Evolutionary conservation across 2,329 filamentous ascomycete species (phyloP), one percentile per base, ranked within the genome.

Genomic region (Lasiodiplodia hormozganensis): DNA sequence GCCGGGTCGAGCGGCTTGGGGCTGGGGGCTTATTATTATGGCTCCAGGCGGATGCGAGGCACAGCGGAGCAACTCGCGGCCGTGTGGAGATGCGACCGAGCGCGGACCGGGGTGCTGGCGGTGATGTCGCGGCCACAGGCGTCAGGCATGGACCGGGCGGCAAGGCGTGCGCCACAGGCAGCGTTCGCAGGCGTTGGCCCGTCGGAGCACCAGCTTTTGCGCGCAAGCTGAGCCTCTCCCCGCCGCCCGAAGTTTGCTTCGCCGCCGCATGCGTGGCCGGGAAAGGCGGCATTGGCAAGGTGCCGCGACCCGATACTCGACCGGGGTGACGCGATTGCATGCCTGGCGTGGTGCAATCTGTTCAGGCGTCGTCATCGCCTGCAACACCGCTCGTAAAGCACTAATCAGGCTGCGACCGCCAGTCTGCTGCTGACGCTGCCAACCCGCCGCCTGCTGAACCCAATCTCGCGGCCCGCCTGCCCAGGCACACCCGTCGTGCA

Each of bases 251-350:
- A 34, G 31, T 8, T 34, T 34, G 31, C 31, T 10, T 34, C 31
- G 31, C 31, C 31, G 31, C 31, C 31, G 31, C 7, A 34, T 34
- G 31, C 31, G 31, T 90, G 12, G 91, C 97, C 71, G 77, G 81
- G 2, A 80, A 84, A 53, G 84, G 88, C 4, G 58, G 58, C 58
- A 62, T 36, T 34, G 25, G 58, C 40, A 83, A 36, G 49, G 34
- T 47, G 64, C 49, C n/a, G 40, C 60, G 18, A 11, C 25, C 60
- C 40, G 60, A n/a, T 10, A 11, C 16, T 40, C 8, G 38, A 11
- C 60, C 28, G 14, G 47, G 60, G 23, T 64, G 60, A 64, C 60
- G 60, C 60, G 60, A 64, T 52, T 11, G 60, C 60, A 52, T 64
- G 60, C 60, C 60, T 64, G 60, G 60, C 60, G 60, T 52, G 60